These are phyloP conservation scores for Penicillium pancosmium DNA, from an alignment of 495 filamentous ascomycete genomes.

Conservation along the genomic window DNA sequence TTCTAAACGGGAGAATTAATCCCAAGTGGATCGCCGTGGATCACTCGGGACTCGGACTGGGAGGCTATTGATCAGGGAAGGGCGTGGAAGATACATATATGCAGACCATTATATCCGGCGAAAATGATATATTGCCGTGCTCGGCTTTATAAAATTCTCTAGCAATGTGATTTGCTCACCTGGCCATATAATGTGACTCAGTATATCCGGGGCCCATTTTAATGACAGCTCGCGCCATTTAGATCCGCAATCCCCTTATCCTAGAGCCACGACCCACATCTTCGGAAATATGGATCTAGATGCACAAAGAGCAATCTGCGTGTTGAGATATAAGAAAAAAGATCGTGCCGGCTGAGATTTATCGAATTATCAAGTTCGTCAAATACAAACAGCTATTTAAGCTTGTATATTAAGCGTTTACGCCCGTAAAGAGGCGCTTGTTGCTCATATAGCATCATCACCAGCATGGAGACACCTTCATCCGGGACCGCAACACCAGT, in stretches of 20 bases:
- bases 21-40: background rate
- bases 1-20: background rate
- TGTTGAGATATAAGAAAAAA: background rate
- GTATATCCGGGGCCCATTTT: background rate
- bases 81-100: background rate
- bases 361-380: background rate
- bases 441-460: background rate
- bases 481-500: constrained; percentile 35
- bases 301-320: background rate
- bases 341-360: background rate
- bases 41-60: background rate
- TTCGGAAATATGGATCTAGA: constrained; percentile 26
- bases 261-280: constrained; percentile 9
- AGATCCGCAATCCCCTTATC: background rate
- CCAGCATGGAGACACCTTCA: constrained; percentile 37
- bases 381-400: too few relatives aligned
- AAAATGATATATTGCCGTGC: background rate
- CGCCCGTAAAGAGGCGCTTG: background rate
- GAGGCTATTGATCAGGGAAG: background rate
- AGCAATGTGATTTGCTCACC: background rate
- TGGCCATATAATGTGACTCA: background rate
- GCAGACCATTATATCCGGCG: background rate
- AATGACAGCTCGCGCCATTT: background rate
- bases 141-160: background rate
- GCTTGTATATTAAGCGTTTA: background rate